Base-by-base conservation (phyloP, 208 protist genomes). In the Wallacemonas sp. region DNA sequence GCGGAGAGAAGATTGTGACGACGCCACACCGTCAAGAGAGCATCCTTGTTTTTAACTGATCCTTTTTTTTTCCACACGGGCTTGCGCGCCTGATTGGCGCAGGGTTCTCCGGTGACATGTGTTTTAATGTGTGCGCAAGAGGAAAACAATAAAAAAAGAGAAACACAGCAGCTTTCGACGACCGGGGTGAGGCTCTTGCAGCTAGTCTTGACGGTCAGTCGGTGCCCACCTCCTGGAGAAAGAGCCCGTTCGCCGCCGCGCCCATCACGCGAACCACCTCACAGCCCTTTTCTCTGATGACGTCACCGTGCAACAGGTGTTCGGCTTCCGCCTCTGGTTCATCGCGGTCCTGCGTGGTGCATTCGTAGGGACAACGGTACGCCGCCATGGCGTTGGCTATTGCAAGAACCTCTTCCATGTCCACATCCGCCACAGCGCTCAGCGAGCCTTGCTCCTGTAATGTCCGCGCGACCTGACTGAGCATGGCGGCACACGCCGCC, bases 401-500 rank as follows among this genome's bases (percentile, higher is more conserved):
- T 1, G 13, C 17, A 45, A 67, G 38, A 2, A 83, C 44, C 29
- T 48, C 53, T 17, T 38, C 55, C 6, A 81, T 17, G 12, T 77
- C 66, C 13, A 58, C 29, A 15, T 78, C 61, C 29, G 54, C 57
- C 22, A 76, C 13, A 17, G 46, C 38, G 19, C 34, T 58, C 13
- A 81, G 37, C n/a, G 66, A 34, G 4, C 55, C 38, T 59, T 45
- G 36, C 4, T 17, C 22, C 58, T 32, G 53, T 19, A 84, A 45
- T 17, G 66, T 29, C 21, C 44, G 54, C 3, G 71, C 73, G 0
- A 82, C 34, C 3, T 66, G 62, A 3, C 48, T 46, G 15, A 95
- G 60, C 67, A 90, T 82, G 0, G 89, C 63, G 0, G 89, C 81
- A 59, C 79, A 80, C 1, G 89, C 83, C 39, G 89, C 85, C 68